These are phyloP conservation scores for Fusarium subglutinans DNA, from an alignment of 2,329 filamentous ascomycete genomes.

Conservation along the genomic window DNA sequence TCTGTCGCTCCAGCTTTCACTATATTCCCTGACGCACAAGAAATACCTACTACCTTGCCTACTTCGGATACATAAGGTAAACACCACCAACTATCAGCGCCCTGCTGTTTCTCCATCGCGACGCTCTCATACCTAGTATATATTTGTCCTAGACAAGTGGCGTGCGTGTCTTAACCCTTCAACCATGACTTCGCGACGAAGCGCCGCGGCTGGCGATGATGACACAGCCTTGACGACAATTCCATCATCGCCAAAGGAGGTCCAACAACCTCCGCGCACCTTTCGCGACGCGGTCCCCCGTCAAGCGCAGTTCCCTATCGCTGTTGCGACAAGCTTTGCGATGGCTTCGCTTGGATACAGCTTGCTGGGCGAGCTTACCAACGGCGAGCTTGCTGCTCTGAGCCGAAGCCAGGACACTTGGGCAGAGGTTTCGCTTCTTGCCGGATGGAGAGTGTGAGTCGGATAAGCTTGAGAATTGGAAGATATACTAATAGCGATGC, in stretches of 20 bases:
- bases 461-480: background rate
- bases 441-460: conserved; percentile 65
- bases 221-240: conserved; percentile 28
- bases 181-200: conserved; percentile 40
- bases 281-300: conserved; percentile 50
- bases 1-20: conserved; percentile 4
- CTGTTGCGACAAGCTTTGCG: conserved; percentile 64
- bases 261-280: conserved; percentile 13
- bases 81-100: background rate
- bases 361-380: conserved; percentile 66
- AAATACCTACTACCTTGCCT: background rate
- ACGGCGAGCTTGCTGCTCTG: conserved; percentile 72
- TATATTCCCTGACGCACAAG: conserved; percentile 3
- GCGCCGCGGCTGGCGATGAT: conserved; percentile 24
- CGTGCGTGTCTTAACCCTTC: background rate
- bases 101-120: conserved; percentile 8
- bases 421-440: conserved; percentile 66
- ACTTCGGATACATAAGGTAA: background rate
- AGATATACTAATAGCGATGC: conserved; percentile 5
- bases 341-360: conserved; percentile 73
- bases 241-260: conserved; percentile 13
- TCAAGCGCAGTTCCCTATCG: conserved; percentile 61
- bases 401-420: conserved; percentile 71
- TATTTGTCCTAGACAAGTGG: conserved; percentile 8
- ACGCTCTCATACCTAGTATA: background rate